These are phyloP conservation scores for Dispira parvispora DNA, from an alignment of 192 early-diverging fungal species.

Conservation along the genomic window DNA sequence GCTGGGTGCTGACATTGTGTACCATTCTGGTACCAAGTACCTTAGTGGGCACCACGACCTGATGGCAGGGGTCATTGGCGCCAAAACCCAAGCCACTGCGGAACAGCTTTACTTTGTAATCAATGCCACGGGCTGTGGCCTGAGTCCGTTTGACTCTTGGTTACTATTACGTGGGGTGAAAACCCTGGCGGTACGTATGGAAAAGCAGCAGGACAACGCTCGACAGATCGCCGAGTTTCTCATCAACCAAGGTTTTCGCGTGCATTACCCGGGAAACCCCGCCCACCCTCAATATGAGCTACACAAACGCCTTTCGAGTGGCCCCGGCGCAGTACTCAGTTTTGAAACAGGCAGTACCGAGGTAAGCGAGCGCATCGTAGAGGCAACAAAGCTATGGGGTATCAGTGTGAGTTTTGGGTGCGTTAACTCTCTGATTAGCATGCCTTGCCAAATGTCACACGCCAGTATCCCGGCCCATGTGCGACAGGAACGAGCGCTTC, in stretches of 20 bases:
- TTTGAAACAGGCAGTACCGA: conserved; percentile 83
- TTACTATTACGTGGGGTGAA: conserved; percentile 86
- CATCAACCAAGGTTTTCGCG: conserved; percentile 61
- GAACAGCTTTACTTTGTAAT: conserved; percentile 85
- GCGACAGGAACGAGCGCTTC: conserved; percentile 66
- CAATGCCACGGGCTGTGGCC: conserved; percentile 81
- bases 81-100: conserved; percentile 46
- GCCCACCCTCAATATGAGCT: conserved; percentile 73
- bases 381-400: conserved; percentile 65
- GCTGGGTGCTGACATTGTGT: conserved; percentile 83
- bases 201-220: conserved; percentile 78
- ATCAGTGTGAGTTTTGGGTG: conserved; percentile 97
- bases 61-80: conserved; percentile 94
- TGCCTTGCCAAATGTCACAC: conserved; percentile 97
- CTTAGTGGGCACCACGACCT: conserved; percentile 94
- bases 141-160: conserved; percentile 87
- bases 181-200: conserved; percentile 92
- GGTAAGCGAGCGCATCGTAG: conserved; percentile 62
- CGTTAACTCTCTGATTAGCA: conserved; percentile 93
- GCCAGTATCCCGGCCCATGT: conserved; percentile 86
- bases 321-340: conserved; percentile 85
- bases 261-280: conserved; percentile 74
- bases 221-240: conserved; percentile 65
- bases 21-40: conserved; percentile 96
- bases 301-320: conserved; percentile 57